Base-by-base conservation (phyloP, 176 grass and related monocot species). In the Metroxylon sagu region DNA sequence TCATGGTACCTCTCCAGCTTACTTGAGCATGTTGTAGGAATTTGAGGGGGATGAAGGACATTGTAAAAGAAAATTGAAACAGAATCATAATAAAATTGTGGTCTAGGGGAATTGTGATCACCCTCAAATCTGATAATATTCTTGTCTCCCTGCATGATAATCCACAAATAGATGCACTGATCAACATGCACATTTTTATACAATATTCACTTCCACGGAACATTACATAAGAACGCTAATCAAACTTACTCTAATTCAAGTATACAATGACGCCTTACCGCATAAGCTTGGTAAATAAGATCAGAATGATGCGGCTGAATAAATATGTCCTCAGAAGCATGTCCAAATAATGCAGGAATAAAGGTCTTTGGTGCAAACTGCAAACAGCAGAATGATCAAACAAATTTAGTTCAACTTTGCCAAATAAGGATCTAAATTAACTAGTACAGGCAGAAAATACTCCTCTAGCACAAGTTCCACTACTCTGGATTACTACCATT, bases 61-160 rank as follows among this genome's bases (percentile, higher is more conserved):
- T 93, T 98, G 62, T 92, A 98, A 75, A 98, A 98, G 77, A 98
- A 98, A 72, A 98, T 89, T 23, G 88, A 93, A 88, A 98, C 94
- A 65, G 94, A 93, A 73, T 98, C 88, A 17, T 98, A 98, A 57
- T 93, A 98, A 75, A 98, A 93, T 63, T 98, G 88, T 17, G 94
- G 94, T 73, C 94, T 93, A 16, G 82, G 77, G 1, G 94, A 83
- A 69, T 93, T 98, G 73, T 98, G 94, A 77, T 93, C 88, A 56
- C 94, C 94, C 14, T 98, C 85, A 89, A 98, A 98, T 81, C 89
- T 89, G 50, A 98, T 93, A 58, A 93, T 55, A 68, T 92, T 98
- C 79, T 98, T 98, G 76, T 98, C 94, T 23, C 88, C 88, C 88
- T 98, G 67, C 29, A 83, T 21, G 74, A 31, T 61, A 72, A 66